A percentile compares a stretch with the other conserved stretches of the same genome.
Evolutionary conservation across 306 rosid genomes (phyloP).

Genomic region (Prunus davidiana): DNA sequence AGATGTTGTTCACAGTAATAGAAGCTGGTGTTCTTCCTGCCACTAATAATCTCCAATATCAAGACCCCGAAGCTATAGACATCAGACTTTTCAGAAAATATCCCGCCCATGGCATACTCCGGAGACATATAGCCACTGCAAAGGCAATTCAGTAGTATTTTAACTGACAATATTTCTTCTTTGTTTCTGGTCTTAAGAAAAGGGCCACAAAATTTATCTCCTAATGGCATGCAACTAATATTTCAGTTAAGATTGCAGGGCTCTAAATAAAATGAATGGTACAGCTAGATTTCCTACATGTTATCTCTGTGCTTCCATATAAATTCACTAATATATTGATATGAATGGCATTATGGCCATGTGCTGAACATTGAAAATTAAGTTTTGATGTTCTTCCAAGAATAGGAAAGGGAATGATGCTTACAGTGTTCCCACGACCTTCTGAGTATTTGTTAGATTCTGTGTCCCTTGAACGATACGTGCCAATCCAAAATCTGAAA

Average conservation of each 20-base stretch:
- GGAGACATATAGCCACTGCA: conserved; percentile 37
- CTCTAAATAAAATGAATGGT: too few species aligned
- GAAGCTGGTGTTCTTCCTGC: conserved; percentile 29
- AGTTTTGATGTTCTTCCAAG: not conserved
- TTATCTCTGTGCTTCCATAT: not conserved
- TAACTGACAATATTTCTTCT: not conserved
- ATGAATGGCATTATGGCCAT: not conserved
- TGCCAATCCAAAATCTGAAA: conserved; percentile 35
- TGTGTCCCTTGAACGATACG: conserved; percentile 12
- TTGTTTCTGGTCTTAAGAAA: too few species aligned
- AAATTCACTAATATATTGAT: not conserved
- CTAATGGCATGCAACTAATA: too few species aligned
- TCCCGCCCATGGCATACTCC: conserved; percentile 26
- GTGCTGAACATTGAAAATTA: not conserved
- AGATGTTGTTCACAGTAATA: not conserved
- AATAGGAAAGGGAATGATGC: not conserved
- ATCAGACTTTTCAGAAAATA: conserved; percentile 33
- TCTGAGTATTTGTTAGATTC: conserved; percentile 15
- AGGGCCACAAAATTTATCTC: not conserved
- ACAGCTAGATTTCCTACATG: not conserved
- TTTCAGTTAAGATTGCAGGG: too few species aligned
- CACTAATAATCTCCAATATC: conserved; percentile 30
- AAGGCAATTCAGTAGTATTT: not conserved
- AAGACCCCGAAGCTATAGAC: conserved; percentile 34
- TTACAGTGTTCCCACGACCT: conserved; percentile 35